Evolutionary conservation across 352 stramenopile genomes (phyloP).

Genomic region (Globisporangium recalcitrans): DNA sequence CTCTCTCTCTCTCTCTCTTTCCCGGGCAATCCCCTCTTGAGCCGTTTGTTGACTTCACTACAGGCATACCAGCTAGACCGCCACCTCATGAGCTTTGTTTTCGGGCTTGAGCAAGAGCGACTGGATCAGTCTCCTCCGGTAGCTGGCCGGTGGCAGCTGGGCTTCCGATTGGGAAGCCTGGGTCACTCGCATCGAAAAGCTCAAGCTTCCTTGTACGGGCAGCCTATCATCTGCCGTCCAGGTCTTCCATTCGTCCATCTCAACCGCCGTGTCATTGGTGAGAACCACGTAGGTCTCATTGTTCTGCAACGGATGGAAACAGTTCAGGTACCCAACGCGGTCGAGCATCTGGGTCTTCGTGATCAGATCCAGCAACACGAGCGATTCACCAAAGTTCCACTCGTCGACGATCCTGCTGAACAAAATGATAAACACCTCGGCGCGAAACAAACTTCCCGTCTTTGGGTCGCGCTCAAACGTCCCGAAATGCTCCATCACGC

Average conservation of each 20-base stretch:
- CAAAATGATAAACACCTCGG: conserved; percentile 69
- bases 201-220: conserved; percentile 33
- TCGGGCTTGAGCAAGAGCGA: conserved; percentile 55
- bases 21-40: too few species aligned
- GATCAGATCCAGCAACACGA: conserved; percentile 56
- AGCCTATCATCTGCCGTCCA: conserved; percentile 58
- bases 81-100: conserved; percentile 36
- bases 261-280: conserved; percentile 33
- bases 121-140: conserved; percentile 59
- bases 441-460: conserved; percentile 47
- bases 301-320: conserved; percentile 57
- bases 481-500: conserved; percentile 75
- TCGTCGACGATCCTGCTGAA: conserved; percentile 66
- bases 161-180: conserved; percentile 40
- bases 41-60: too few species aligned
- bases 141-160: conserved; percentile 39
- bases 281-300: conserved; percentile 47
- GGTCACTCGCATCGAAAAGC: conserved; percentile 39
- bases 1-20: too few species aligned
- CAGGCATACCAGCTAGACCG: too few species aligned
- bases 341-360: conserved; percentile 66
- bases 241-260: conserved; percentile 45
- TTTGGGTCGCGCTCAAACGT: conserved; percentile 59
- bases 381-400: conserved; percentile 57
- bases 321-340: conserved; percentile 54